Evolutionary conservation across 2,329 filamentous ascomycete genomes (phyloP), one percentile per base, ranked within the genome.

Genomic region (Byssochlamys sp.): DNA sequence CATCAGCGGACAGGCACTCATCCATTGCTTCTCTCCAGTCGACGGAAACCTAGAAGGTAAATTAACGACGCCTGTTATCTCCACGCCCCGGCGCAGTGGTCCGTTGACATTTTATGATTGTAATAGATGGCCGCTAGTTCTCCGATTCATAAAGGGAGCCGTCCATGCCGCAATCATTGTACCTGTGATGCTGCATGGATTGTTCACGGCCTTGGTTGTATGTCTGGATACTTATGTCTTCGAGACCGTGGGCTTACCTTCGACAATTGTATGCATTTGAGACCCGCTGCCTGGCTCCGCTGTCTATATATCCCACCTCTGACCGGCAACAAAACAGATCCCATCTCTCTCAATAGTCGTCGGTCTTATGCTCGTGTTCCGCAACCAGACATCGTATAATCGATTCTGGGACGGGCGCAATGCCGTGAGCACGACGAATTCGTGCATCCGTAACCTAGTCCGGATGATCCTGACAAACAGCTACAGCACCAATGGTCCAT

Each of bases 311-410:
- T 31, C 6, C 11, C 27, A 29, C 3, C 2, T 50, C 29, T 51
- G 27, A 49, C 59, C 61, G 53, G 59, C 39, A 57, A 26, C 29
- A 45, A 33, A 19, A 25, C 60, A 80, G 78, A 80, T 86, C 51
- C 84, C 84, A 1, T 82, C 79, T 12, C 73, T 87, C 1, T 84
- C 80, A 33, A 87, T 87, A 57, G 84, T 87, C 54, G 84, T 87
- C 2, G 84, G 84, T 64, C 69, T 87, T 48, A 85, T 87, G 79
- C 81, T 87, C 57, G 84, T 87, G 28, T 86, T 87, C 72, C 79
- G 84, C 39, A 86, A 87, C 63, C 78, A 80, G 62, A 86, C 83
- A 2, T 81, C 77, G 55, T 86, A 85, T 71, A 84, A 85, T 63
- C 77, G 84, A 1, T 86, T 86, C 73, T 86, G 84, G 84, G 80